Percentiles rank a stretch among this genome's conserved stretches.
These are phyloP conservation scores for Fusarium cyanostomum DNA, from an alignment of 2,329 filamentous ascomycete genomes.

Conservation along the genomic window DNA sequence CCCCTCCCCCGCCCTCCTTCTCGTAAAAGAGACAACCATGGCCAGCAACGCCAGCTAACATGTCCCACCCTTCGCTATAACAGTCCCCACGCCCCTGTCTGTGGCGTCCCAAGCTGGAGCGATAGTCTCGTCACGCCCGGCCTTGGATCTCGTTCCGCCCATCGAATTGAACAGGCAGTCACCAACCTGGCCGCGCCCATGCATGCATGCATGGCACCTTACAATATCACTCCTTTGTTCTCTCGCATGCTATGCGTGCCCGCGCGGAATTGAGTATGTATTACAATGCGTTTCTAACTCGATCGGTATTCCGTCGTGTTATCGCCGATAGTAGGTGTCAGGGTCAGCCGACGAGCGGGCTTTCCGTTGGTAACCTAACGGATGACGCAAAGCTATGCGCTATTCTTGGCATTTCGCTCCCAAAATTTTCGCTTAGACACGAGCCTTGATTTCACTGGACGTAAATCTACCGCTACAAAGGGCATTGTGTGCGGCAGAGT, in stretches of 20 bases:
- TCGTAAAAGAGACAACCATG: background rate
- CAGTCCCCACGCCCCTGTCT: constrained; percentile 20
- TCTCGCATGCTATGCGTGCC: constrained; percentile 1
- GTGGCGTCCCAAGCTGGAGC: constrained; percentile 25
- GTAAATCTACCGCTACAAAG: background rate
- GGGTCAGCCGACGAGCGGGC: constrained; percentile 18
- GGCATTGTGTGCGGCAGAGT: background rate
- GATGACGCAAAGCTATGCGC: constrained; percentile 26
- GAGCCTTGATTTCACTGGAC: constrained; percentile 15
- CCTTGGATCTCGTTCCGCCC: background rate
- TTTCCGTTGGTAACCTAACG: constrained; percentile 4
- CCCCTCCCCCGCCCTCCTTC: background rate
- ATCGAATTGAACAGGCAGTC: background rate
- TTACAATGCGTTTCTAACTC: background rate
- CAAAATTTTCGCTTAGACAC: constrained; percentile 20
- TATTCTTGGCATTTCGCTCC: background rate
- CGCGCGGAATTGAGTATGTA: background rate
- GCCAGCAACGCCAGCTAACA: constrained; percentile 6
- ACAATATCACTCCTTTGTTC: background rate
- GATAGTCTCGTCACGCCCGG: constrained; percentile 27
- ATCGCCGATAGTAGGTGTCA: constrained; percentile 6
- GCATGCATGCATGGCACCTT: constrained; percentile 11
- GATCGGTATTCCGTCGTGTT: background rate
- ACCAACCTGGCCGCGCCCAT: constrained; percentile 9
- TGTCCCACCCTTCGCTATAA: constrained; percentile 1